Conservation (phyloP, 176 grass and related monocot genomes). For the Eragrostis nindensis region DNA sequence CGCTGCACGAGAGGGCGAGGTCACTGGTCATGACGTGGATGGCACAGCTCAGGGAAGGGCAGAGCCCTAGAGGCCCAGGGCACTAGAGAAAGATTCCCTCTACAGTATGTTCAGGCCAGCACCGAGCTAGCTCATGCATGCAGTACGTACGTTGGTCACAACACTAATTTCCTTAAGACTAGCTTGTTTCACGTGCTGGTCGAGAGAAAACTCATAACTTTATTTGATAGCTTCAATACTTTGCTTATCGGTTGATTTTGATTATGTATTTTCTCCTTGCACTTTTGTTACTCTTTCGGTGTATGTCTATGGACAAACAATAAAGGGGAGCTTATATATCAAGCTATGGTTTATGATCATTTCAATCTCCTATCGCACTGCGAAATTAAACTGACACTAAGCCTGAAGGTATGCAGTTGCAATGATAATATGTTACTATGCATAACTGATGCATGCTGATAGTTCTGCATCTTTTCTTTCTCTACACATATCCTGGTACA, state of each 20-base stretch:
- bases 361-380: not conserved
- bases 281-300: not conserved
- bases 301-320: not conserved
- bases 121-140: not conserved
- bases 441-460: not conserved
- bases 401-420: not conserved
- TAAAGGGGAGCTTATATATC: not conserved
- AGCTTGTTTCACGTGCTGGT: constrained; percentile 3
- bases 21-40: constrained; percentile 59
- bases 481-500: too few relatives aligned
- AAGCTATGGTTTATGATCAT: not conserved
- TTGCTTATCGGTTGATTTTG: not conserved
- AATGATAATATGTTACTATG: not conserved
- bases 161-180: not conserved
- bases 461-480: not conserved
- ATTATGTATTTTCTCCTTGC: not conserved
- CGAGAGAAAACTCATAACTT: not conserved
- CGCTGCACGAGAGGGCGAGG: constrained; percentile 61
- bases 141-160: not conserved
- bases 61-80: constrained; percentile 60
- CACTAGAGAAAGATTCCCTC: constrained; percentile 33
- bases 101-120: not conserved
- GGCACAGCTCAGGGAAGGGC: constrained; percentile 52
- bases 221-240: not conserved
- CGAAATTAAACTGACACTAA: not conserved